A percentile compares a stretch with the other conserved stretches of the same genome.
Conservation (phyloP, 1,284 basidiomycete genomes). For the Apiotrichum mycotoxinovorans region DNA sequence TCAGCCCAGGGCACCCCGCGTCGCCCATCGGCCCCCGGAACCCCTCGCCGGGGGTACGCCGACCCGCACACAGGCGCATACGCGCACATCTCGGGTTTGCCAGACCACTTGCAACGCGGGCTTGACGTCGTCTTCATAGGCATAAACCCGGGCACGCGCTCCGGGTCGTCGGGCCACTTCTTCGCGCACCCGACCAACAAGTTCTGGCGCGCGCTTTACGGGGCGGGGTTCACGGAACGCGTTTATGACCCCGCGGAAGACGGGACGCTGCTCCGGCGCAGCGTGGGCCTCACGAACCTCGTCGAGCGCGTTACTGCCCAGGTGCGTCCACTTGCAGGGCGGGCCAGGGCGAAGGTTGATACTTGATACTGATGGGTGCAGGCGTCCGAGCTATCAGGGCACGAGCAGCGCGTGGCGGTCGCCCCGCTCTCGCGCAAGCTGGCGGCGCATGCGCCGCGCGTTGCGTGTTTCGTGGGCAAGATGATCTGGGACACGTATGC, state of each 20-base stretch:
- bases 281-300: conserved; percentile 61
- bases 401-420: conserved; percentile 57
- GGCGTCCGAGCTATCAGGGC: conserved; percentile 56
- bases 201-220: conserved; percentile 35
- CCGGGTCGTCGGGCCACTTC: conserved; percentile 64
- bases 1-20: no score
- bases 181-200: conserved; percentile 67
- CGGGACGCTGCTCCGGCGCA: conserved; percentile 23
- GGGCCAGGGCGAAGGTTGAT: not conserved
- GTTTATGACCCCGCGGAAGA: conserved; percentile 44
- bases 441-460: conserved; percentile 55
- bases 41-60: no score
- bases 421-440: conserved; percentile 60
- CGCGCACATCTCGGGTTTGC: conserved; percentile 21
- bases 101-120: conserved; percentile 7
- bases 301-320: conserved; percentile 60
- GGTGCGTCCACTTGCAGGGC: conserved; percentile 47
- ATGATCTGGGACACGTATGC: conserved; percentile 62
- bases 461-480: conserved; percentile 70
- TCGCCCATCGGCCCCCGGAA: no score
- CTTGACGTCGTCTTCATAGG: conserved; percentile 9
- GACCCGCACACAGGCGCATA: conserved; percentile 21
- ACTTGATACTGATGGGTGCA: not conserved
- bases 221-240: conserved; percentile 55
- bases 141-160: conserved; percentile 59